These are phyloP conservation scores for Cylindricascospora bacillispora DNA, from an alignment of 1,139 yeast species.

Conservation along the genomic window DNA sequence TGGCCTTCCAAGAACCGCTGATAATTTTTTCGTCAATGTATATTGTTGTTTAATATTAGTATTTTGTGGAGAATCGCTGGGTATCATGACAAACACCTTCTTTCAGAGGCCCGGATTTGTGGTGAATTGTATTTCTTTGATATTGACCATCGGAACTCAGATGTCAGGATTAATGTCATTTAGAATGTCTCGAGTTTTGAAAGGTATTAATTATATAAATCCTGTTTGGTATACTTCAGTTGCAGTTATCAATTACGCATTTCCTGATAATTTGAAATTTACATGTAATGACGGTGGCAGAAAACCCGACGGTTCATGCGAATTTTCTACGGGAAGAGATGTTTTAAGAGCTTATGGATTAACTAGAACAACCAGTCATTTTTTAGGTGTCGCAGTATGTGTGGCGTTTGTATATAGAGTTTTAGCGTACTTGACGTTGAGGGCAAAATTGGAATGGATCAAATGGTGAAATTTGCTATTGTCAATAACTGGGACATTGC, in stretches of 20 bases:
- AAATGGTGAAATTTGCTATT: constrained; percentile 8
- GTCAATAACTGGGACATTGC: neutral
- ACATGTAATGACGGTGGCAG: constrained; percentile 33
- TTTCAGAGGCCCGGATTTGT: constrained; percentile 72
- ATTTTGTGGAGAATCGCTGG: constrained; percentile 74
- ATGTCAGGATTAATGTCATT: constrained; percentile 86
- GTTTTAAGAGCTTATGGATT: constrained; percentile 37
- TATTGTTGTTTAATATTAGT: constrained; percentile 43
- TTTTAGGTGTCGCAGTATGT: constrained; percentile 28
- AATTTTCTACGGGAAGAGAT: constrained; percentile 36
- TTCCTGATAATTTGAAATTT: constrained; percentile 29
- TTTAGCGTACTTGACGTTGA: constrained; percentile 28
- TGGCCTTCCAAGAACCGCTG: constrained; percentile 60
- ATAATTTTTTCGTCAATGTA: constrained; percentile 54
- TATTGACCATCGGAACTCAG: constrained; percentile 55
- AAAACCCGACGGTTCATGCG: constrained; percentile 28
- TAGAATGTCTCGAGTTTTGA: constrained; percentile 55
- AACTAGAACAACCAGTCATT: constrained; percentile 24
- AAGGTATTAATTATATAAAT: constrained; percentile 57
- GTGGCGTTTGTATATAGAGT: constrained; percentile 29
- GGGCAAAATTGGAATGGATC: constrained; percentile 25
- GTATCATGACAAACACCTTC: constrained; percentile 63
- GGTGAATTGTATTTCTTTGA: constrained; percentile 51
- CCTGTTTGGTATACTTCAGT: constrained; percentile 65
- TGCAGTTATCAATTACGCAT: constrained; percentile 36